phyloP scores from a whole-genome alignment of 1,139 yeast genomes.

The Blastobotrys serpentis region DNA sequence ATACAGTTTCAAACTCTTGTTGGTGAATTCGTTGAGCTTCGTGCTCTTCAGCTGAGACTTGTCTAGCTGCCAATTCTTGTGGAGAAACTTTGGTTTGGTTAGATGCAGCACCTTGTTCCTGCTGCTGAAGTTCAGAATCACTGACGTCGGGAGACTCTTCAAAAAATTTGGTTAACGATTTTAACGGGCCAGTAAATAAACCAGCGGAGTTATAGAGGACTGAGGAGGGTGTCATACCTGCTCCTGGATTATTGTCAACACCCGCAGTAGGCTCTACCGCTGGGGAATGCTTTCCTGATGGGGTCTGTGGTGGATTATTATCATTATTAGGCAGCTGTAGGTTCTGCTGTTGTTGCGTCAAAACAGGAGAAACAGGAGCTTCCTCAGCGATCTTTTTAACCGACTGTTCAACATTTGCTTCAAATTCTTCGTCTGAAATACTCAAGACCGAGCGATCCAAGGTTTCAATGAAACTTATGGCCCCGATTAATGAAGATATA shows the following conservation, averaged over 20 bases:
- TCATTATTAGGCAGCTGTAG: slow-evolving; percentile 16
- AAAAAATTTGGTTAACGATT: slow-evolving; percentile 36
- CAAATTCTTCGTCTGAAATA: slow-evolving; percentile 61
- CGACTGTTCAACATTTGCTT: slow-evolving; percentile 39
- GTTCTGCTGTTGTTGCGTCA: slow-evolving; percentile 17
- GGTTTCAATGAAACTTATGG: slow-evolving; percentile 69
- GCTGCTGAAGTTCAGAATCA: slow-evolving; percentile 4
- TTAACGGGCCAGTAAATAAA: slow-evolving; percentile 38
- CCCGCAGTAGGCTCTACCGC: slow-evolving; percentile 14
- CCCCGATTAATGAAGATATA: slow-evolving; percentile 82
- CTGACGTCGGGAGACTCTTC: slow-evolving; percentile 29
- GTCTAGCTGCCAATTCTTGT: slow-evolving; percentile 41
- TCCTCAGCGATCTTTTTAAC: slow-evolving; percentile 34
- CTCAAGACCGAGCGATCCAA: slow-evolving; percentile 60
- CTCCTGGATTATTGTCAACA: slow-evolving; percentile 8
- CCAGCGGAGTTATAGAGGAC: slow-evolving; percentile 41
- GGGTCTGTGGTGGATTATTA: slow-evolving; percentile 33
- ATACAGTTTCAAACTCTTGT: slow-evolving; percentile 45
- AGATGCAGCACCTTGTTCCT: background rate
- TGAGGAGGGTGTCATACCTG: slow-evolving; percentile 34
- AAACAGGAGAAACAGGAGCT: slow-evolving; percentile 14
- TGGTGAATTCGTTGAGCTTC: slow-evolving; percentile 39
- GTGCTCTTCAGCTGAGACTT: slow-evolving; percentile 41
- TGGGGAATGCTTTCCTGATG: slow-evolving; percentile 27
- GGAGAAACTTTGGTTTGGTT: slow-evolving; percentile 25